Percentiles rank a stretch among this genome's conserved stretches.
phyloP scores from a whole-genome alignment of 169 alveolate species.

The Plasmodium knowlesi region DNA sequence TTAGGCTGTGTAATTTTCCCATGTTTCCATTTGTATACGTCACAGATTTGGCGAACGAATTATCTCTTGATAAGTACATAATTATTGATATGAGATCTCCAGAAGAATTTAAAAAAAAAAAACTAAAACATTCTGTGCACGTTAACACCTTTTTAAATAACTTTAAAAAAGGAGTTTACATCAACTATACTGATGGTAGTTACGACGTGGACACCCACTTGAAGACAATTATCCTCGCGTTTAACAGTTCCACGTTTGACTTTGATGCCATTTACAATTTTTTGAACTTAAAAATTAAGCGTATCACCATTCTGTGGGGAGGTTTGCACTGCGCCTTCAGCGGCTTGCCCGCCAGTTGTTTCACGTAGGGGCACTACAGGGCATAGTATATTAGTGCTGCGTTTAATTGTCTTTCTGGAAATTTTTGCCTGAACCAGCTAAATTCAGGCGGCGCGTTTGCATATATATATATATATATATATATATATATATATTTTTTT shows the following conservation, averaged over 20 bases:
- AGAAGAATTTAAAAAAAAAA: conserved; percentile 29
- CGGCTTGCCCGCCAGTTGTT: conserved; percentile 43
- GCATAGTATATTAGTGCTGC: not conserved
- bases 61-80: conserved; percentile 12
- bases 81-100: conserved; percentile 50
- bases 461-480: not conserved
- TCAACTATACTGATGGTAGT: conserved; percentile 34
- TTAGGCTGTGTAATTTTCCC: conserved; percentile 20
- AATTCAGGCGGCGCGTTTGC: not conserved
- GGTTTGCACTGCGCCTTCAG: conserved; percentile 46
- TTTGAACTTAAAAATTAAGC: conserved; percentile 61
- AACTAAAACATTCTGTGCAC: conserved; percentile 62
- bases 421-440: not conserved
- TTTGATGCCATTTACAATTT: conserved; percentile 52
- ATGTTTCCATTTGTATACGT: conserved; percentile 49
- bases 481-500: too few species aligned
- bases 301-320: conserved; percentile 43
- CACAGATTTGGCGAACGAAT: conserved; percentile 28
- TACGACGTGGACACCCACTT: conserved; percentile 1
- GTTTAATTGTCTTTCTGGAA: not conserved
- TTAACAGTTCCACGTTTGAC: conserved; percentile 16
- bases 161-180: conserved; percentile 51
- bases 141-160: conserved; percentile 59
- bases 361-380: not conserved
- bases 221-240: conserved; percentile 39